These are phyloP conservation scores for Forsythia suspensa DNA, from an alignment of 257 asterid species.

Conservation along the genomic window DNA sequence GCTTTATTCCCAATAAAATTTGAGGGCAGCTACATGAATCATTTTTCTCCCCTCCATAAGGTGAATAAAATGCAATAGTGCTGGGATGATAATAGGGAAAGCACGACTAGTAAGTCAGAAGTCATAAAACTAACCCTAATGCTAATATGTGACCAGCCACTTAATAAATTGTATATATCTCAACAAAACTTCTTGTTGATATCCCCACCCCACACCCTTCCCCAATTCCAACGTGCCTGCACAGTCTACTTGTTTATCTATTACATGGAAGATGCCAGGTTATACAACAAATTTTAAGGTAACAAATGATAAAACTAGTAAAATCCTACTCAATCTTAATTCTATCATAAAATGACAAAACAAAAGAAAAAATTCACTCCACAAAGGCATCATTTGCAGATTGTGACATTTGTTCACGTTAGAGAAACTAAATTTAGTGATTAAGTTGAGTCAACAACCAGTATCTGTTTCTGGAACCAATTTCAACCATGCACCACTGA, in stretches of 20 bases:
- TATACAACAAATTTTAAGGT: background rate
- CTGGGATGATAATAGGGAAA: background rate
- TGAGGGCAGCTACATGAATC: background rate
- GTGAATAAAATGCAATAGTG: background rate
- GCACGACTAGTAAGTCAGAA: background rate
- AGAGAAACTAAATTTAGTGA: background rate
- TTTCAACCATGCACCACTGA: background rate
- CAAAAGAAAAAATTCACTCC: background rate
- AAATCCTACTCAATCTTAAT: background rate
- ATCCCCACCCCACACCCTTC: background rate
- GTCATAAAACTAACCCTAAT: background rate
- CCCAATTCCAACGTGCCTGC: background rate
- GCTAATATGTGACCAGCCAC: background rate
- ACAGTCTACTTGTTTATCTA: background rate
- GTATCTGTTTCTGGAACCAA: background rate
- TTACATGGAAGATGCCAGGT: background rate
- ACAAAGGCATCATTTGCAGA: background rate
- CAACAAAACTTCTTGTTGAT: background rate
- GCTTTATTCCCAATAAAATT: background rate
- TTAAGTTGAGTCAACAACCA: constrained; percentile 1
- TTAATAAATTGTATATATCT: background rate
- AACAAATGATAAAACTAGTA: background rate
- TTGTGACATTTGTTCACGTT: constrained; percentile 4
- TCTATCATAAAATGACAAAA: background rate
- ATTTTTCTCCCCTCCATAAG: background rate